Base-by-base conservation (phyloP, 495 filamentous ascomycete species). In the Tuber indicum region DNA sequence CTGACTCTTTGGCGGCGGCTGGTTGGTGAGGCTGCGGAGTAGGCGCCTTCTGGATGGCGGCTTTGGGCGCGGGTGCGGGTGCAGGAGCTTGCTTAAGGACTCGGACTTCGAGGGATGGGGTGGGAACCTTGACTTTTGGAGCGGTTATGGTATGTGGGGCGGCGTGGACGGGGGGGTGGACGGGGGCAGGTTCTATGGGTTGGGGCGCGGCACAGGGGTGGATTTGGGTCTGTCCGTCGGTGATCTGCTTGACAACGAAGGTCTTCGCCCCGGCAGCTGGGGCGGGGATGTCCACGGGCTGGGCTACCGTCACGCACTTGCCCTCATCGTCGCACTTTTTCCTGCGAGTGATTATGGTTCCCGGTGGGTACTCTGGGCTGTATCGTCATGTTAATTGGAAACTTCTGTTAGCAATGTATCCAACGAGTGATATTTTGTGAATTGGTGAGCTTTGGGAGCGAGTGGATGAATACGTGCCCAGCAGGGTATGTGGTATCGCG, bases 281-380 rank as follows among this genome's bases (percentile, higher is more conserved):
- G 9, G 71, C 3, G 32, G 36, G 70, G 12, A 8, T 23, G 36
- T 21, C 71, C n/a, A 42, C 46, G 62, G 75, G 23, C 17, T 78
- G 71, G 70, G 39, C 71, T n/a, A 76, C 42, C 16, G 47, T 36
- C 23, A 72, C 52, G 58, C 49, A 23, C 17, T 71, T 66, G 21
- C 58, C 69, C 23, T 72, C 70, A 5, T 49, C 71, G 43, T 73
- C 69, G 49, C 73, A 79, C 41, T 72, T 72, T 17, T 43, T 78
- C 32, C 73, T 78, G 36, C 66, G 73, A 39, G 36, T 78, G 16
- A 81, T 81, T 6, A 39, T 81, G n/a, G 79, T 81, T 16, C 79
- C 78, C 17, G 79, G 79, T 14, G 79, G 79, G 21, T 81, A 81
- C 70, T 69, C 69, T 8, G 79, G 78, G 69, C 79, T 81, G 72